Base-by-base conservation (phyloP, 1,284 basidiomycete genomes). In the Amylostereum areolatum region DNA sequence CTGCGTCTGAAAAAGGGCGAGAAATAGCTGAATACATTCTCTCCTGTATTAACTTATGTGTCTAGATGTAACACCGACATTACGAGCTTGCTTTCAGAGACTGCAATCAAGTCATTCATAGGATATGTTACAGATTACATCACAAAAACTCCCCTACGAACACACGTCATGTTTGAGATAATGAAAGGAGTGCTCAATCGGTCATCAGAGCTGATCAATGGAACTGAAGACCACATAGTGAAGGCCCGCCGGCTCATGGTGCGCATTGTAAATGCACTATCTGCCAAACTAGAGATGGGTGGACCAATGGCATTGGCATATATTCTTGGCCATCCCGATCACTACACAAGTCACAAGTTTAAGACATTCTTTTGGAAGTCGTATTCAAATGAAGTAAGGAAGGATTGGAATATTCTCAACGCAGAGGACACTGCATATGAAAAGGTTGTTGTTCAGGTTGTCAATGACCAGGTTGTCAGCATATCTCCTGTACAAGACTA, bases 61-160 rank as follows among this genome's bases (percentile, higher is more conserved):
- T 42, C 68, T 8, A 46, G 61, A 10, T 66, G 65, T 45, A 71
- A 71, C 50, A 63, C 66, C 5, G 66, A 71, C 61, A 62, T 67
- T 3, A 68, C 66, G 1, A 60, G 59, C 51, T 44, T 70, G 7
- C 40, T 60, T 5, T 69, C 67, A 31, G 66, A 68, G 2, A 69
- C 66, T n/a, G 62, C 64, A 3, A 59, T 71, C 4, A 69, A 68
- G 49, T 60, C 66, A 25, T 61, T 70, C 2, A 51, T 72, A 5
- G 54, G 57, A 9, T 73, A 71, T 62, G 59, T 71, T 2, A 62
- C 68, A 5, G 67, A 73, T 49, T 73, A 72, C 57, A 62, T 73
- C 24, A 70, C 68, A 0, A 73, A 73, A 47, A 36, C 55, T 4
- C 29, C 49, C 0, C 46, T 71, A 18, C 69, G 69, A 42, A 71